Percentiles rank a stretch among this genome's conserved stretches.
Conservation (phyloP, 345 rosid genomes). For the Acer negundo region DNA sequence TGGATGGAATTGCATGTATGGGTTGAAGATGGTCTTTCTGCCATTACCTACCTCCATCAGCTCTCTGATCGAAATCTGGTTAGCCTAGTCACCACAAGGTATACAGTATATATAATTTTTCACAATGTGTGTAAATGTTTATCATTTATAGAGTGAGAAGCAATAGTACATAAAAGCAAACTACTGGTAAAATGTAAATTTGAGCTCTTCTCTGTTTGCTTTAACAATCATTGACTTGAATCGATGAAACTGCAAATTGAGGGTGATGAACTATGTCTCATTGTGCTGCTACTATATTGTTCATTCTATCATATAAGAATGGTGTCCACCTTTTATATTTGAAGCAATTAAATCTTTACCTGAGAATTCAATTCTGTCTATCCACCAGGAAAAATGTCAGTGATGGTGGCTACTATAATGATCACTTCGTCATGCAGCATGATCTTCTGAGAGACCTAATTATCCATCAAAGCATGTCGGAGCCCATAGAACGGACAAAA, state of each 20-base stretch:
- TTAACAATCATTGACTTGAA: too few relatives aligned
- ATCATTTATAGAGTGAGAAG: too few relatives aligned
- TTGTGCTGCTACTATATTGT: too few relatives aligned
- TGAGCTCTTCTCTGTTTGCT: too few relatives aligned
- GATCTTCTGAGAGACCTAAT: constrained; percentile 50
- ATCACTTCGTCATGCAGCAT: constrained; percentile 48
- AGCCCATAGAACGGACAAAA: constrained; percentile 22
- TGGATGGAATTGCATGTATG: constrained; percentile 49
- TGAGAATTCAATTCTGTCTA: constrained; percentile 6
- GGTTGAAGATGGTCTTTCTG: constrained; percentile 28
- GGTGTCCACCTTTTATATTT: neutral
- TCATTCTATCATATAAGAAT: too few relatives aligned
- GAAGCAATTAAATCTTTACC: neutral
- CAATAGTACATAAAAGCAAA: too few relatives aligned
- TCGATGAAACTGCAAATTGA: neutral
- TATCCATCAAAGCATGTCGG: constrained; percentile 29
- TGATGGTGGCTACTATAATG: constrained; percentile 16
- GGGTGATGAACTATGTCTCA: too few relatives aligned
- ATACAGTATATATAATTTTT: neutral
- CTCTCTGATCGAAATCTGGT: constrained; percentile 45
- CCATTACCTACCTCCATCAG: constrained; percentile 36
- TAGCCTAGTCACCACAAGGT: constrained; percentile 42
- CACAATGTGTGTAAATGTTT: too few relatives aligned
- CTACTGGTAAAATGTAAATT: too few relatives aligned
- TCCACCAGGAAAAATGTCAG: constrained; percentile 40